Base-by-base conservation (phyloP, 192 early-diverging fungal species). In the Backusella psychrophila region DNA sequence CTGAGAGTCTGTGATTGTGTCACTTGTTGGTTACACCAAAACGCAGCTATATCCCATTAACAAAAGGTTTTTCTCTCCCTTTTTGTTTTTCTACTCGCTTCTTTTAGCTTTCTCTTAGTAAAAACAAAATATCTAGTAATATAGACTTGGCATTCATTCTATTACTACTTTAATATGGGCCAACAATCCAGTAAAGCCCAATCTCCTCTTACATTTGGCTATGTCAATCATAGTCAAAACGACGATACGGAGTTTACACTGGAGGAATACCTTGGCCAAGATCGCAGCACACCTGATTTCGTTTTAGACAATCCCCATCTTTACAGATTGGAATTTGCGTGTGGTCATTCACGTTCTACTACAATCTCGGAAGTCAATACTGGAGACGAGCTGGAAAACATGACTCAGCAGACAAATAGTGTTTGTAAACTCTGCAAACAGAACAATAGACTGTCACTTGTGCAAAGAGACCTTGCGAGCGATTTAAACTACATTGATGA, bases 401-500 rank as follows among this genome's bases (percentile, higher is more conserved):
- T 53, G 4, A 59, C 34, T n/a, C 56, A 77, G 4, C 26, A 21
- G 26, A 9, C 21, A 11, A 34, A 41, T 21, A 31, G 42, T 21
- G 31, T 8, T n/a, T 77, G 76, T n/a, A 9, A 17, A 34, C 26
- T 46, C 29, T 77, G 76, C 31, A 26, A 70, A 7, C 34, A 77
- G 46, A 66, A 52, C 19, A 77, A 77, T 12, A 38, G 76, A n/a
- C 11, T 77, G 38, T 77, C 76, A 17, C 19, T 77, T 1, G 76
- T 77, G 3, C 76, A 71, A 4, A 34, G 72, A n/a, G 8, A 77
- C 38, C 31, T 77, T 15, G 76, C 76, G 4, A 66, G 69, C 11
- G 81, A 83, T 38, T 66, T 83, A 17, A 63, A 75, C 14, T 83
- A 83, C 53, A 74, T 83, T 42, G 77, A 83, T 41, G 63, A 79